These are phyloP conservation scores for Gossypium schwendimanii DNA, from an alignment of 441 rosid genomes.

Conservation along the genomic window DNA sequence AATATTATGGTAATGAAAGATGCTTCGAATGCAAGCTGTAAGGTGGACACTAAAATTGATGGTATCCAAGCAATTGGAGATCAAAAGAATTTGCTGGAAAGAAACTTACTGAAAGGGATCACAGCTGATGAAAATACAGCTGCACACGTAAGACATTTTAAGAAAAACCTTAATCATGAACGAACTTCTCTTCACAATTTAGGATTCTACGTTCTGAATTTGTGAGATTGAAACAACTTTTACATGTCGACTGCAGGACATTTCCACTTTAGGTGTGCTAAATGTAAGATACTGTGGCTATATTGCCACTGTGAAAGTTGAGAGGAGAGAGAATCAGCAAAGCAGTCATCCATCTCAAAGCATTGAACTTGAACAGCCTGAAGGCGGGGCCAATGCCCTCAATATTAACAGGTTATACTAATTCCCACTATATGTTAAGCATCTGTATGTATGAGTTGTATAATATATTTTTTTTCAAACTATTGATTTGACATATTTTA, in stretches of 20 bases:
- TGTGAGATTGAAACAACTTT: neutral
- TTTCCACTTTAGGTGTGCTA: conserved; percentile 48
- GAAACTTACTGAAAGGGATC: conserved; percentile 63
- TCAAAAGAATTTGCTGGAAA: conserved; percentile 41
- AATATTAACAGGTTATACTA: conserved; percentile 54
- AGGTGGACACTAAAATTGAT: conserved; percentile 65
- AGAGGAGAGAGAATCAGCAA: conserved; percentile 32
- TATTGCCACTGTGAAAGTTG: conserved; percentile 53
- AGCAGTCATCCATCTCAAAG: conserved; percentile 35
- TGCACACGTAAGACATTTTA: conserved; percentile 42
- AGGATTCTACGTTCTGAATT: conserved; percentile 6
- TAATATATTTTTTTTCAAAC: neutral
- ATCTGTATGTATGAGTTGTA: neutral
- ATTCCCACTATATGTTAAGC: neutral
- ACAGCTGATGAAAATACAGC: conserved; percentile 70
- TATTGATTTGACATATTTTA: conserved; percentile 1
- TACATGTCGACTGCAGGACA: conserved; percentile 41
- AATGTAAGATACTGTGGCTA: conserved; percentile 61
- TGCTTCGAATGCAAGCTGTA: conserved; percentile 46
- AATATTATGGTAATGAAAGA: conserved; percentile 36
- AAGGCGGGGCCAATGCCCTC: conserved; percentile 72
- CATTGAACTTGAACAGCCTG: conserved; percentile 56
- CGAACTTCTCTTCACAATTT: conserved; percentile 7
- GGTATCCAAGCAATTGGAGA: conserved; percentile 47
- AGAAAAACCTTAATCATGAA: conserved; percentile 11